A percentile compares a stretch with the other conserved stretches of the same genome.
These are phyloP conservation scores for Platanthera zijinensis DNA, from an alignment of 106 monocot genomes.

Conservation along the genomic window DNA sequence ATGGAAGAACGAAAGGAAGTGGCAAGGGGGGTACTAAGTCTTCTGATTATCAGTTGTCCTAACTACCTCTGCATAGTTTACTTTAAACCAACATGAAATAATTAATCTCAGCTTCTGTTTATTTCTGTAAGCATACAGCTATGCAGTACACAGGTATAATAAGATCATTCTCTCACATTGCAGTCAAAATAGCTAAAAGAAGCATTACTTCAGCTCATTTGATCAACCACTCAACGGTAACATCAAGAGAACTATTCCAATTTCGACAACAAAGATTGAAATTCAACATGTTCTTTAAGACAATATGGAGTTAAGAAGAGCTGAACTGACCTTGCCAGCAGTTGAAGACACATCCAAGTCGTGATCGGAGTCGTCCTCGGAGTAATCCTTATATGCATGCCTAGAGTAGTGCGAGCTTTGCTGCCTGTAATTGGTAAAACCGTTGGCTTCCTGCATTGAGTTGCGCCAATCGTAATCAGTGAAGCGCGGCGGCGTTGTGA, in stretches of 20 bases:
- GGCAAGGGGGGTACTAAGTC: too few relatives aligned
- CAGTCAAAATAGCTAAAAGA: background rate
- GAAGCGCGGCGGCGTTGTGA: slow-evolving; percentile 10
- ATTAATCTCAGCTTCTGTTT: too few relatives aligned
- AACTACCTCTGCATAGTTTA: too few relatives aligned
- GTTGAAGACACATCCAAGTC: slow-evolving; percentile 23
- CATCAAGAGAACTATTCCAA: background rate
- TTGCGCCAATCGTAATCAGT: slow-evolving; percentile 29
- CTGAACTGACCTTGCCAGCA: slow-evolving; percentile 26
- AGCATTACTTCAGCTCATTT: background rate
- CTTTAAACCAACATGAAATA: too few relatives aligned
- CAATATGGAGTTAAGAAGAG: background rate
- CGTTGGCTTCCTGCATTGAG: slow-evolving; percentile 5
- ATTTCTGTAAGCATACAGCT: too few relatives aligned
- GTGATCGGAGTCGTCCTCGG: slow-evolving; percentile 56
- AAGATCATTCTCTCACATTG: background rate
- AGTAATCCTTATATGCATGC: slow-evolving; percentile 47
- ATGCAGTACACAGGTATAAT: background rate
- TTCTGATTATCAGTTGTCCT: too few relatives aligned
- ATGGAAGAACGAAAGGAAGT: too few relatives aligned
- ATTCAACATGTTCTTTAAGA: background rate
- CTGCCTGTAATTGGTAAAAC: slow-evolving; percentile 14
- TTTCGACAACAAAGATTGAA: background rate
- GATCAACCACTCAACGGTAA: background rate
- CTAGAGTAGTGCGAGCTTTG: slow-evolving; percentile 31